Base-by-base conservation (phyloP, 2,329 filamentous ascomycete species). In the Amauroascus verrucosus region DNA sequence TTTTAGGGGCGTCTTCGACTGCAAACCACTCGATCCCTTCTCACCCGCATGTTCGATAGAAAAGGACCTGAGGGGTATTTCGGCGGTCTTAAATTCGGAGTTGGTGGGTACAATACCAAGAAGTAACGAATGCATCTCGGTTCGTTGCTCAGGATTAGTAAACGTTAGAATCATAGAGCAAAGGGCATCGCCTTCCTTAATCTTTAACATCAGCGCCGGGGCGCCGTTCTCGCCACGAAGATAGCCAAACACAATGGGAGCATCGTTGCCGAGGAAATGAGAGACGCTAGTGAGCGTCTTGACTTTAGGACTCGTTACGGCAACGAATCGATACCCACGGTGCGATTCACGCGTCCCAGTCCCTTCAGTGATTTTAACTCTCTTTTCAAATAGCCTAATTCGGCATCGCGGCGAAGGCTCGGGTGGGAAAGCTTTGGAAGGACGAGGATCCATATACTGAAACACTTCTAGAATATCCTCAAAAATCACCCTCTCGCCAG, bases 91-190 rank as follows among this genome's bases (percentile, higher is more conserved):
- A 30, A 77, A 77, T 67, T 94, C 88, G 35, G 82, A 80, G 1
- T 78, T 73, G 14, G 79, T 76, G 16, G 89, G 70, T n/a, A 80
- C 76, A 56, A 85, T 84, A 2, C 86, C 87, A 1, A 84, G 84
- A 16, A 95, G 74, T 0, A 88, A 72, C 16, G 81, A 84, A 64
- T 91, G 85, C 50, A 95, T 77, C 30, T 76, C 76, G 47, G 83
- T 76, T 13, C 88, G 80, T 58, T 89, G 84, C 54, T 81, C 79
- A n/a, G 79, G 74, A 54, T 89, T 82, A 24, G 79, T 75, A 68
- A 96, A 95, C 0, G 86, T 84, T 60, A 94, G 73, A 18, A 90
- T 77, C 76, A 91, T 85, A 2, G 80, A 82, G 33, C 85, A 85
- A 55, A 82, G 81, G 38, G 78, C 73, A 20, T 79, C 77, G 7